These are phyloP conservation scores for Aspergillus amoenus DNA, from an alignment of 2,329 filamentous ascomycete genomes.

Conservation along the genomic window DNA sequence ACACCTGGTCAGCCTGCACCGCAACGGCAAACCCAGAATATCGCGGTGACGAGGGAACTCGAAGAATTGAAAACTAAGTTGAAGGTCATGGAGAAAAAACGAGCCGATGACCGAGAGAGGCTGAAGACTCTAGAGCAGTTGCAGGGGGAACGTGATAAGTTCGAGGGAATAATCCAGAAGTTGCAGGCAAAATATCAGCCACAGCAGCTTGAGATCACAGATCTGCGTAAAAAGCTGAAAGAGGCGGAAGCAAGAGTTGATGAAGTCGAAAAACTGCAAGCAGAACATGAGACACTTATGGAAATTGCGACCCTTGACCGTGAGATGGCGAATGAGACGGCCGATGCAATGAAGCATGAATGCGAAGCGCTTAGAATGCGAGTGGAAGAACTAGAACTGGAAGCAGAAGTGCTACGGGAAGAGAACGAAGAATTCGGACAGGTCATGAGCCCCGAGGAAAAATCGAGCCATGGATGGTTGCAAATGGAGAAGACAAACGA, in stretches of 20 bases:
- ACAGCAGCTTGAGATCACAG: slow-evolving; percentile 74
- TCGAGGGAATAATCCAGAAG: slow-evolving; percentile 83
- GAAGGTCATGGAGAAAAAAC: slow-evolving; percentile 81
- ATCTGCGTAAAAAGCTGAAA: slow-evolving; percentile 74
- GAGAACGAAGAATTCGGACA: slow-evolving; percentile 83
- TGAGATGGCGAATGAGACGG: slow-evolving; percentile 94
- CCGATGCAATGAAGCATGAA: slow-evolving; percentile 78
- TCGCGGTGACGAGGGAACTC: slow-evolving; percentile 63
- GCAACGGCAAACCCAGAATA: slow-evolving; percentile 47
- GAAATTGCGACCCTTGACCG: slow-evolving; percentile 87
- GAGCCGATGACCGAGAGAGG: slow-evolving; percentile 80
- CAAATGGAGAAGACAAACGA: slow-evolving; percentile 92
- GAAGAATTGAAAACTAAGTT: slow-evolving; percentile 89
- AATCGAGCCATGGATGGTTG: slow-evolving; percentile 80
- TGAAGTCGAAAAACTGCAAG: slow-evolving; percentile 69
- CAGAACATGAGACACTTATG: slow-evolving; percentile 79
- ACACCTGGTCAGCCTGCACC: slow-evolving; percentile 29
- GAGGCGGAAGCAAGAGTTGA: slow-evolving; percentile 70
- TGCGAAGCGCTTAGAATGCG: slow-evolving; percentile 73
- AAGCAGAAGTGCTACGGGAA: slow-evolving; percentile 80
- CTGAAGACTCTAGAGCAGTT: slow-evolving; percentile 75
- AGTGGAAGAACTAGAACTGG: slow-evolving; percentile 80
- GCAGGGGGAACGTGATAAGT: slow-evolving; percentile 55
- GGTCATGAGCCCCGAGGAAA: slow-evolving; percentile 85
- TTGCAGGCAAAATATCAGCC: slow-evolving; percentile 85